Base-by-base conservation (phyloP, 108 stramenopile genomes). In the Phaeodactylum tricornutum region DNA sequence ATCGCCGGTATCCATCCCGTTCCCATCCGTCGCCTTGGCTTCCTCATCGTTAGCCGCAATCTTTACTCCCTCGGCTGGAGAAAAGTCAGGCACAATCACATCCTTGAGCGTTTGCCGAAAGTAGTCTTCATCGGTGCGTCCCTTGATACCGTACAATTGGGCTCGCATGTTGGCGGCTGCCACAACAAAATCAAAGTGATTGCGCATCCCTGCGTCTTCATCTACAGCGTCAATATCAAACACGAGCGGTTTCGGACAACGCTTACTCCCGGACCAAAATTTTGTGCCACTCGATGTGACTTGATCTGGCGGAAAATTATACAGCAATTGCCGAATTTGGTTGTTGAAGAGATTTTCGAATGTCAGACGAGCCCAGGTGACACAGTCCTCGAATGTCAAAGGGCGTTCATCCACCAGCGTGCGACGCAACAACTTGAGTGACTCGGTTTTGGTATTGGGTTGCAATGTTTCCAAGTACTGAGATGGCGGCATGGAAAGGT, bases 251-350 rank as follows among this genome's bases (percentile, higher is more conserved):
- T 75, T 83, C 8, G 98, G 98, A 46, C 96, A 95, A 17, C 92
- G 80, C 74, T 99, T 94, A 8, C 89, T 82, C 17, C 95, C 96
- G 15, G 85, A 82, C 96, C 96, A 95, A 59, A 98, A 98, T 33
- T 89, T 84, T 20, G 82, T 64, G 9, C 97, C 97, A 45, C 77
- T 81, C 14, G 75, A 61, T 3, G 95, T 98, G 25, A 93, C 59
- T 59, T 92, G 90, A 60, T 96, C 95, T 40, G 67, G 60, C 8
- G 98, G 98, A 49, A 99, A 99, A 61, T 94, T 96, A 73, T 91
- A 75, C 28, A 96, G 61, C 8, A 99, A 78, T 62, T 97, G 96
- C 31, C 75, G 79, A 48, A 97, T 95, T 56, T 84, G 84, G 69
- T 97, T 95, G 64, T 81, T 67, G 76, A 97, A 99, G 31, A 94